Conservation (phyloP, 768 basidiomycete genomes). For the Cyclocybe cylindracea region DNA sequence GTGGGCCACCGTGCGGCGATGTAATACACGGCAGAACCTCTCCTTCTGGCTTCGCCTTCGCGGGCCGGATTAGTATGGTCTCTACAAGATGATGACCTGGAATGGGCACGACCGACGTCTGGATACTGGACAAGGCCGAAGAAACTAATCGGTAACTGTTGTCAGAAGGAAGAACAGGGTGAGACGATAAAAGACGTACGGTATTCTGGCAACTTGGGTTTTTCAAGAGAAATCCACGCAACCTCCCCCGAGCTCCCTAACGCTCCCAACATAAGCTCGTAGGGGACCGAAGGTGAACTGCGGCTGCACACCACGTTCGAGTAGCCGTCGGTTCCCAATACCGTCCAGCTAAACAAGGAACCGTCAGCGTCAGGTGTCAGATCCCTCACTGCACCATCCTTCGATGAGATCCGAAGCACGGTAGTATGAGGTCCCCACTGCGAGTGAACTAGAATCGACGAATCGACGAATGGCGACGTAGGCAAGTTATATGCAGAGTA, state of each 20-base stretch:
- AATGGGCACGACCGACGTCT: constrained; percentile 46
- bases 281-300: constrained; percentile 48
- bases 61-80: constrained; percentile 50
- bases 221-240: constrained; percentile 44
- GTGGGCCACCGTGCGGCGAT: constrained; percentile 66
- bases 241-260: constrained; percentile 24
- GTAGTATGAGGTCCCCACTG: constrained; percentile 56
- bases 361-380: constrained; percentile 40
- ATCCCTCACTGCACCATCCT: constrained; percentile 40
- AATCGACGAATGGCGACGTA: constrained; percentile 29
- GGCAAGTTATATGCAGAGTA: constrained; percentile 54
- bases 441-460: constrained; percentile 34
- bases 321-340: constrained; percentile 49
- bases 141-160: constrained; percentile 33
- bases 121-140: constrained; percentile 39
- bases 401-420: constrained; percentile 45
- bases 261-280: constrained; percentile 50
- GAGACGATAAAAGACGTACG: constrained; percentile 32
- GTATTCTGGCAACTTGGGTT: constrained; percentile 36
- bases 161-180: not conserved
- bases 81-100: constrained; percentile 52
- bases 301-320: constrained; percentile 46
- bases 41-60: constrained; percentile 14
- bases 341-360: constrained; percentile 50
- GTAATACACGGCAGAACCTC: constrained; percentile 47